Percentiles rank a stretch among this genome's conserved stretches.
Conservation (phyloP, 768 basidiomycete species). For the Auriscalpium vulgare region DNA sequence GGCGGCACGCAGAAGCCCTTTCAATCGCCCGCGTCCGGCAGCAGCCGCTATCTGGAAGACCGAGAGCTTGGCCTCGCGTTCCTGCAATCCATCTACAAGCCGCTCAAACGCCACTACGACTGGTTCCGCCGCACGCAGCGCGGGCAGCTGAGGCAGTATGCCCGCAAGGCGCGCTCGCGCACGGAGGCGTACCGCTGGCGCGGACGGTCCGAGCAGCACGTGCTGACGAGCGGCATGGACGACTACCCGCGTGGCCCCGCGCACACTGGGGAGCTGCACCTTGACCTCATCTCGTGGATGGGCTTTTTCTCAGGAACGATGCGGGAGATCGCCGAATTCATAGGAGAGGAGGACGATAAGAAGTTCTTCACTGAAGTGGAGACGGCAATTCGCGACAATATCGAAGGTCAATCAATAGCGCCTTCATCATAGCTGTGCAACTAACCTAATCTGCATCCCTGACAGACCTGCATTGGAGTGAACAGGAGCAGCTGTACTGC, state of each 20-base stretch:
- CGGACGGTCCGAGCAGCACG: constrained; percentile 77
- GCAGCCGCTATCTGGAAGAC: constrained; percentile 42
- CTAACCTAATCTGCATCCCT: not conserved
- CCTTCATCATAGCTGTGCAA: not conserved
- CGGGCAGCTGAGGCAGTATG: constrained; percentile 89
- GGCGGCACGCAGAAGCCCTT: constrained; percentile 48
- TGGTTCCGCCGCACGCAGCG: constrained; percentile 96
- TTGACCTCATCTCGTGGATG: constrained; percentile 95
- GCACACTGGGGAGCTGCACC: constrained; percentile 85
- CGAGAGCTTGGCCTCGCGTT: constrained; percentile 56
- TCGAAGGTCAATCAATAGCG: constrained; percentile 59
- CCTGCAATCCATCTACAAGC: constrained; percentile 73
- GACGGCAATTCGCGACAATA: constrained; percentile 72
- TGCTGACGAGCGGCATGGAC: constrained; percentile 93
- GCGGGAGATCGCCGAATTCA: constrained; percentile 79
- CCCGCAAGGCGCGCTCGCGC: constrained; percentile 73
- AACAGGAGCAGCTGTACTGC: constrained; percentile 87
- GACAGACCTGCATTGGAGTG: constrained; percentile 88
- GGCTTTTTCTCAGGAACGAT: constrained; percentile 93
- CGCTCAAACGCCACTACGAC: constrained; percentile 85
- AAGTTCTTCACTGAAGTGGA: constrained; percentile 72
- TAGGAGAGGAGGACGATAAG: constrained; percentile 81
- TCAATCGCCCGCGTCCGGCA: constrained; percentile 5
- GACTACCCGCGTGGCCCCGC: constrained; percentile 91
- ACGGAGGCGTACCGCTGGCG: constrained; percentile 94